These are phyloP conservation scores for Lepidium didymum DNA, from an alignment of 345 rosid genomes.

Conservation along the genomic window DNA sequence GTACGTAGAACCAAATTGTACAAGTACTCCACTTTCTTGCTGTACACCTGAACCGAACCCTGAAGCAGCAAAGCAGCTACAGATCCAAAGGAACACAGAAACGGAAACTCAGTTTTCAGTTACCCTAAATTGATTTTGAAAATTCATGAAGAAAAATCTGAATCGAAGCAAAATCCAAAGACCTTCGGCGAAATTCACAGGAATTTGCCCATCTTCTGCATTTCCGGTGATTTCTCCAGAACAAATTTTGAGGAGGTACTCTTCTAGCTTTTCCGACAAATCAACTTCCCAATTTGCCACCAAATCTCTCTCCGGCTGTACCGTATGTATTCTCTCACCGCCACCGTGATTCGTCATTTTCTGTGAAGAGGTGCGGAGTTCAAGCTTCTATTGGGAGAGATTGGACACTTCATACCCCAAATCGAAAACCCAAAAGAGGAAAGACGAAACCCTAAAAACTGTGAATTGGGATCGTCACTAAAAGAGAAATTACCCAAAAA, in stretches of 20 bases:
- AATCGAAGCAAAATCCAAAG: constrained; percentile 15
- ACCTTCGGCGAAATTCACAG: constrained; percentile 95
- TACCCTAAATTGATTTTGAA: background rate
- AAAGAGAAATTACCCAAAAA: background rate
- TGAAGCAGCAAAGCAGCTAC: constrained; percentile 97
- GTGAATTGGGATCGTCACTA: background rate
- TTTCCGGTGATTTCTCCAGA: constrained; percentile 62
- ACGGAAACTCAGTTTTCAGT: background rate
- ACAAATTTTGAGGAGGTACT: constrained; percentile 79
- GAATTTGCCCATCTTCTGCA: constrained; percentile 34
- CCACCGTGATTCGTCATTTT: constrained; percentile 33
- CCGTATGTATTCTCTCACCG: constrained; percentile 43
- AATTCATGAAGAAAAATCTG: background rate
- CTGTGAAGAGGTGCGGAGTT: background rate
- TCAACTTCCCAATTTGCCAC: constrained; percentile 94
- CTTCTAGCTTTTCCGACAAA: constrained; percentile 78
- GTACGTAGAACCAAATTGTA: constrained; percentile 88
- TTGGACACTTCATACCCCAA: constrained; percentile 12
- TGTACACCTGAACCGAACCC: constrained; percentile 94
- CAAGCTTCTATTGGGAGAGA: background rate
- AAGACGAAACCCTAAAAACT: constrained; percentile 19
- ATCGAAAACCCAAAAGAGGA: background rate
- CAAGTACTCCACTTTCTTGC: constrained; percentile 93
- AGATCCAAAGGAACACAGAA: constrained; percentile 15
- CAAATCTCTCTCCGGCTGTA: constrained; percentile 82